Conservation (phyloP, 106 monocot species). For the Chionographis japonica region DNA sequence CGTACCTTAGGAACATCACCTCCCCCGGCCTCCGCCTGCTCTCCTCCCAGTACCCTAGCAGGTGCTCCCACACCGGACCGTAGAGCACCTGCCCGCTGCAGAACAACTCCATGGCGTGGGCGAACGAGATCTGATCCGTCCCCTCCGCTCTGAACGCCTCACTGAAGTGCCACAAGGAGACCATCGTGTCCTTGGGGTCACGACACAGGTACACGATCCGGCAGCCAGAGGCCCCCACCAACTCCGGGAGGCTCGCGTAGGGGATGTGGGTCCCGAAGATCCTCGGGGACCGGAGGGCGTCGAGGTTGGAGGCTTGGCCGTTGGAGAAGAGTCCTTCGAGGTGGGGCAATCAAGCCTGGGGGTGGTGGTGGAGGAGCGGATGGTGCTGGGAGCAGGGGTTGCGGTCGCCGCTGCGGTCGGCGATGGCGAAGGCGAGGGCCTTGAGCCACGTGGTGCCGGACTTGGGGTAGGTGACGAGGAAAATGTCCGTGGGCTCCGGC, state of each 20-base stretch:
- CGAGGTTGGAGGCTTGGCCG: not conserved
- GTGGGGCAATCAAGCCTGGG: not conserved
- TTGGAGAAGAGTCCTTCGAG: not conserved
- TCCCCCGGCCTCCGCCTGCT: not conserved
- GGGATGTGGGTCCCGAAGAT: not conserved
- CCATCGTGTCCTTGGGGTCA: slow-evolving; percentile 12
- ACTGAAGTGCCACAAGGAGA: slow-evolving; percentile 13
- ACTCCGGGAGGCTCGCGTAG: no score
- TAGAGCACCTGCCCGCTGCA: not conserved
- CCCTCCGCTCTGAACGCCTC: not conserved
- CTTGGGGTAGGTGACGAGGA: slow-evolving; percentile 24
- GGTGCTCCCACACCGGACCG: slow-evolving; percentile 29
- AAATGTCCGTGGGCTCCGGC: slow-evolving; percentile 15
- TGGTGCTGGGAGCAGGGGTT: not conserved
- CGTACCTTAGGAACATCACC: slow-evolving; percentile 30
- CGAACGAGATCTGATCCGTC: not conserved
- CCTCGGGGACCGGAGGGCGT: not conserved
- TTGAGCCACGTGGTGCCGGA: slow-evolving; percentile 31
- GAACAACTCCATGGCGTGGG: not conserved
- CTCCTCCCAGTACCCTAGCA: slow-evolving; percentile 21
- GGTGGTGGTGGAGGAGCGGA: not conserved
- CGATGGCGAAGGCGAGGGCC: slow-evolving; percentile 15
- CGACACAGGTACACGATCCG: slow-evolving; percentile 12
- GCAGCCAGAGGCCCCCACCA: not conserved
- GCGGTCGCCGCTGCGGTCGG: not conserved